phyloP scores from a whole-genome alignment of 805 yeast genomes.

The Myxozyma kluyveri region DNA sequence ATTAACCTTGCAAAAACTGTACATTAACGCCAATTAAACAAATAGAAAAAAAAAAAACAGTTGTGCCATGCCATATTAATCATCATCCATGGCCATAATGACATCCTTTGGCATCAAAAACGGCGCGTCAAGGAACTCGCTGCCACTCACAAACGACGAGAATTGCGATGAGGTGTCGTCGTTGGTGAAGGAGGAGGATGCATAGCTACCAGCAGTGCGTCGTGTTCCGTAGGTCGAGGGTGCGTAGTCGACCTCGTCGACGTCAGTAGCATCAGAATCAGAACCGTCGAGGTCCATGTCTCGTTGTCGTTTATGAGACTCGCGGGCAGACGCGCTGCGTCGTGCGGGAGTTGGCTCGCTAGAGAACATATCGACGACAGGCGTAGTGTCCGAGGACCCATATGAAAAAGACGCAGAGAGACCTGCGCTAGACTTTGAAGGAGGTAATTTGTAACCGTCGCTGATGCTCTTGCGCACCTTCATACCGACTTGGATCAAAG shows the following conservation, averaged over 20 bases:
- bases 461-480: constrained; percentile 24
- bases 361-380: not conserved
- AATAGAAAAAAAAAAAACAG: not conserved
- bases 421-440: constrained; percentile 2
- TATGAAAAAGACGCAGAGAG: not conserved
- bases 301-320: constrained; percentile 4
- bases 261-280: constrained; percentile 9
- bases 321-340: not conserved
- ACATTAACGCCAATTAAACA: not conserved
- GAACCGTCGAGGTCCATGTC: constrained; percentile 4
- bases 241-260: not conserved
- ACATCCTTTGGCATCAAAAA: constrained; percentile 20
- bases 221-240: no score
- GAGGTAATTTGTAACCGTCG: constrained; percentile 23
- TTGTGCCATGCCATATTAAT: not conserved
- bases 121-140: constrained; percentile 25
- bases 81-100: constrained; percentile 16
- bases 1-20: not conserved
- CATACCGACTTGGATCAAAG: constrained; percentile 25
- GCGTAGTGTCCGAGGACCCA: not conserved
- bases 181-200: no score
- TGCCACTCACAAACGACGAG: not conserved
- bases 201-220: no score
- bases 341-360: no score
- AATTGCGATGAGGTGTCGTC: no score